Evolutionary conservation across 225 moss, liverwort and hornwort genomes (phyloP), one percentile per base, ranked within the genome.

Genomic region (Rhytidiadelphus loreus): DNA sequence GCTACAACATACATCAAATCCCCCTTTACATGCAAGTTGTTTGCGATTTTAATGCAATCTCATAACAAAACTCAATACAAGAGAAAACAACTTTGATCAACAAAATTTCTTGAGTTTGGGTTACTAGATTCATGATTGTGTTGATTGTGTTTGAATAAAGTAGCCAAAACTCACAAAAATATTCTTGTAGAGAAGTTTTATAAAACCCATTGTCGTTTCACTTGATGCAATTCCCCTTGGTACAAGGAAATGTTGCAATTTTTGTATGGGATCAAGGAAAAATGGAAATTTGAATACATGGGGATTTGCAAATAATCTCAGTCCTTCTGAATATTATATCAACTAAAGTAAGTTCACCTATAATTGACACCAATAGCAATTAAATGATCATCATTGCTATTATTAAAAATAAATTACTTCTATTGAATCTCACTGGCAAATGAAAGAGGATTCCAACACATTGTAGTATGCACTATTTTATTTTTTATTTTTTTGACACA

Each of bases 151-250:
- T 17, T 44, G 29, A 72, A 72, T 72, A 3, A 28, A 28, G 29
- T 72, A 18, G 28, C 0, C 0, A 6, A 0, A 46, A 44, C 0
- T 11, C 6, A 29, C 29, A 17, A 72, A 41, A 44, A 17, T 17
- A 44, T 44, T 44, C 17, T 44, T 29, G 2, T 44, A 28, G 11
- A 46, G 29, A 46, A 6, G 6, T 29, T 73, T 46, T 11, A 17
- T 18, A 29, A 73, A 43, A 44, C 17, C 10, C 28, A 29, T 72
- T 17, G 72, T 72, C 0, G 13, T 46, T 29, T 46, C 4, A 17
- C 10, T 72, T 44, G 6, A 43, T 17, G 17, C 9, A 28, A 26
- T 28, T 44, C 0, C 44, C 17, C 17, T 29, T 15, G 3, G 17
- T 10, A 11, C 6, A 17, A 73, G 18, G 4, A 29, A 29, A 73